Base-by-base conservation (phyloP, 305 asterid genomes). In the Fraxinus sp. region DNA sequence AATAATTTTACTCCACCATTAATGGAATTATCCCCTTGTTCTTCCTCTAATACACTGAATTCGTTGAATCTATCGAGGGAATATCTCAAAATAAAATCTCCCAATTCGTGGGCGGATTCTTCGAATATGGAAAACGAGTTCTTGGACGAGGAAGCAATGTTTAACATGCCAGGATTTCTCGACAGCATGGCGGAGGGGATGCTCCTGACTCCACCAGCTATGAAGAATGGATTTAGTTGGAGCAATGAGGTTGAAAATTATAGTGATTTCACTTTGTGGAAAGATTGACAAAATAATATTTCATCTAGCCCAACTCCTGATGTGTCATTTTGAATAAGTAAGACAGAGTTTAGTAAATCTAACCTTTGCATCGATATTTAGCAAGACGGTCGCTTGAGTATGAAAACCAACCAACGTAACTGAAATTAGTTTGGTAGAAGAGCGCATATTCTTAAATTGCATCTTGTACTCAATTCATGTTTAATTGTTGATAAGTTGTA, bases 171-270 rank as follows among this genome's bases (percentile, higher is more conserved):
- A 28, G 85, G 44, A 2, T 86, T 92, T 80, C 79, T 93, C 7
- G 88, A 93, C 77, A 89, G 91, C 85, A 92, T 93, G 97, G 97
- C 97, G 26, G 97, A 93, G 85, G 97, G 94, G 37, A 78, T 93
- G 93, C 88, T 93, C 75, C 83, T 93, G 0, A 93, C 97, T 74
- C 97, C 97, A 1, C 88, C 90, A 24, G 94, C 92, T 33, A 83
- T 92, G 94, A 88, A 84, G 86, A 89, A 79, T 84, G 95, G 93
- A 0, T 90, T 90, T 66, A 85, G 72, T 71, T 91, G 96, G 94
- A 76, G 84, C 11, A 18, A 82, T 20, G 77, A 87, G 2, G 66
- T 46, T 10, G 89, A 83, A 28, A 89, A 79, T 73, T 87, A 66
- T 6, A 9, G 84, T 13, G 91, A 89, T 68, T 76, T 93, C 4